Conservation (phyloP, 1,284 basidiomycete species). For the Trametes polyzona region DNA sequence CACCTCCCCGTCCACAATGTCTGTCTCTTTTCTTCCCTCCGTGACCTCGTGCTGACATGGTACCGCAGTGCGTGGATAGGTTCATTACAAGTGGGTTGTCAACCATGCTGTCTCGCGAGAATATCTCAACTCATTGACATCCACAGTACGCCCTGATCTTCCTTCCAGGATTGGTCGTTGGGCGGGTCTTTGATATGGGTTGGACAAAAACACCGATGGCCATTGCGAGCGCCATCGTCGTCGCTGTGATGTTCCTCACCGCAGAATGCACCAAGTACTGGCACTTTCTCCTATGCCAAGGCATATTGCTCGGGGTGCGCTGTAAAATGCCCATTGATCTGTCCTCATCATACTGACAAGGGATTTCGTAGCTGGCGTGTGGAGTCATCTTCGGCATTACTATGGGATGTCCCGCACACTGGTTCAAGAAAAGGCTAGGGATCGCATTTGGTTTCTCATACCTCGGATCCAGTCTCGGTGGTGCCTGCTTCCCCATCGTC, state of each 20-base stretch:
- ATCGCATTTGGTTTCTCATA: constrained; percentile 48
- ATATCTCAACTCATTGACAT: not conserved
- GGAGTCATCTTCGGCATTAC: constrained; percentile 51
- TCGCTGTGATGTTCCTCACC: constrained; percentile 50
- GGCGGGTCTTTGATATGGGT: constrained; percentile 58
- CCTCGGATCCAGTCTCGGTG: constrained; percentile 48
- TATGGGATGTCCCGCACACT: constrained; percentile 49
- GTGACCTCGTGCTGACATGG: not conserved
- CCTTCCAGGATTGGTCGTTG: constrained; percentile 51
- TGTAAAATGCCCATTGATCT: not conserved
- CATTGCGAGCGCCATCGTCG: constrained; percentile 37
- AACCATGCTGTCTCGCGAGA: too few species aligned
- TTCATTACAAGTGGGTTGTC: constrained; percentile 58
- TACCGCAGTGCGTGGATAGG: constrained; percentile 70
- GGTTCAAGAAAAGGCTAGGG: constrained; percentile 48
- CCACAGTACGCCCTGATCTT: constrained; percentile 49
- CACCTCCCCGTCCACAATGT: constrained; percentile 58
- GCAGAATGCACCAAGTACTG: constrained; percentile 56
- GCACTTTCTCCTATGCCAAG: constrained; percentile 56
- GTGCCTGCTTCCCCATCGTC: constrained; percentile 47
- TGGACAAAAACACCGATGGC: constrained; percentile 47
- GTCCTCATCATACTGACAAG: not conserved
- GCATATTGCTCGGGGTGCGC: constrained; percentile 47
- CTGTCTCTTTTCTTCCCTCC: constrained; percentile 27
- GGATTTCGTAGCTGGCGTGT: constrained; percentile 30